These are phyloP conservation scores for Dipsacomyces acuminosporus DNA, from an alignment of 371 early-diverging fungal species.

Conservation along the genomic window DNA sequence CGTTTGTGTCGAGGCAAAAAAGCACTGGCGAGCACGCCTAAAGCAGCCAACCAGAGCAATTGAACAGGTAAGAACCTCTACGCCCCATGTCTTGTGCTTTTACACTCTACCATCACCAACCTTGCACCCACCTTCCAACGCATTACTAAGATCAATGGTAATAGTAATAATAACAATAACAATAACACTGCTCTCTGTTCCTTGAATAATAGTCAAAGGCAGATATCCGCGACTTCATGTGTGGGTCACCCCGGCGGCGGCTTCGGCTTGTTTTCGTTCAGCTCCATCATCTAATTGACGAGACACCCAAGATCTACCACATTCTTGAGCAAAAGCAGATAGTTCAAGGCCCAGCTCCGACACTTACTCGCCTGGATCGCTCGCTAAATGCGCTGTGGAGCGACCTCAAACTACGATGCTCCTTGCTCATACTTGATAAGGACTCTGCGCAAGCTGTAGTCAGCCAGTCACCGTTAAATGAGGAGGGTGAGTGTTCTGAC, in stretches of 20 bases:
- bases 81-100: no score
- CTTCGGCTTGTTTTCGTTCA: conserved; percentile 32
- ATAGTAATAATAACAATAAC: no score
- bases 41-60: conserved; percentile 17
- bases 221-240: conserved; percentile 30
- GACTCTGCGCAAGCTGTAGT: conserved; percentile 10
- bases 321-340: conserved; percentile 20
- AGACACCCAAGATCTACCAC: conserved; percentile 25
- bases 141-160: no score
- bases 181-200: no score
- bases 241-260: conserved; percentile 26
- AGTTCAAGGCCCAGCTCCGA: conserved; percentile 8
- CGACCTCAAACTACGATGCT: conserved; percentile 30
- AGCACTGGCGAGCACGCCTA: conserved; percentile 30
- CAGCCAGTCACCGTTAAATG: conserved; percentile 3
- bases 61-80: conserved; percentile 23
- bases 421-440: conserved; percentile 31
- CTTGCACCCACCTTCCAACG: no score
- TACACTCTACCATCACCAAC: no score
- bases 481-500: not conserved
- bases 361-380: conserved; percentile 27
- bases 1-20: conserved; percentile 18
- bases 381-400: conserved; percentile 30
- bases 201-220: conserved; percentile 14
- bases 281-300: conserved; percentile 27